These are phyloP conservation scores for Ganoderma resinaceum DNA, from an alignment of 1,284 basidiomycete species.

Conservation along the genomic window DNA sequence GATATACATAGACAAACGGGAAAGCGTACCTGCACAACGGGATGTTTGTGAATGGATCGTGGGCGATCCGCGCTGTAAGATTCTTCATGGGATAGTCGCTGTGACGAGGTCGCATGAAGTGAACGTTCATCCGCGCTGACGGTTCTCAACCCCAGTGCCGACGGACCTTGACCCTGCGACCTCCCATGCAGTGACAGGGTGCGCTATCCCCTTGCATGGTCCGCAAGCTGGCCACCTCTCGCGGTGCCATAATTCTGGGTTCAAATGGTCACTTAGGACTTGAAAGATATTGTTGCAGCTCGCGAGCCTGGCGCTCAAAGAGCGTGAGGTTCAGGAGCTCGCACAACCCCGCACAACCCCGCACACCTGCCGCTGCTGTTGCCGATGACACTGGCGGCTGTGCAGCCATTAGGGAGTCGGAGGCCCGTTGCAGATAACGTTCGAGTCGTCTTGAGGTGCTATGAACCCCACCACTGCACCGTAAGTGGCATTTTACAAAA, in stretches of 20 bases:
- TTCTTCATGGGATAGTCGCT: too few species aligned
- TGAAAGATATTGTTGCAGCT: neutral
- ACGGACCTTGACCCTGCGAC: too few species aligned
- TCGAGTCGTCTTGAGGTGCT: neutral
- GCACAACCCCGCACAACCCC: neutral
- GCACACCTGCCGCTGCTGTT: neutral
- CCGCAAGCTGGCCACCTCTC: too few species aligned
- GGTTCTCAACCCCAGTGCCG: neutral
- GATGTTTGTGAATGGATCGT: constrained; percentile 18
- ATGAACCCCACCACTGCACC: too few species aligned
- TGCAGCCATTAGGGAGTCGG: neutral
- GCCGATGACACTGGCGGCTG: neutral
- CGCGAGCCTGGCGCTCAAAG: neutral
- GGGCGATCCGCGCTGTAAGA: constrained; percentile 10
- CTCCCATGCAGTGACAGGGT: too few species aligned
- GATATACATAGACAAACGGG: neutral
- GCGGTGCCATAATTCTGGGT: too few species aligned
- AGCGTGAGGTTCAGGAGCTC: neutral
- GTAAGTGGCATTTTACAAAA: neutral
- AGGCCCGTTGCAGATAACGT: neutral
- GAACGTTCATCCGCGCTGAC: neutral
- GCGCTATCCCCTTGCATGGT: too few species aligned
- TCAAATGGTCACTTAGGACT: too few species aligned
- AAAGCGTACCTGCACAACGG: constrained; percentile 7
- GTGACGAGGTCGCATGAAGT: neutral